A percentile compares a stretch with the other conserved stretches of the same genome.
These are phyloP conservation scores for Ichthyophthirius multifiliis DNA, from an alignment of 169 alveolate genomes.

Conservation along the genomic window DNA sequence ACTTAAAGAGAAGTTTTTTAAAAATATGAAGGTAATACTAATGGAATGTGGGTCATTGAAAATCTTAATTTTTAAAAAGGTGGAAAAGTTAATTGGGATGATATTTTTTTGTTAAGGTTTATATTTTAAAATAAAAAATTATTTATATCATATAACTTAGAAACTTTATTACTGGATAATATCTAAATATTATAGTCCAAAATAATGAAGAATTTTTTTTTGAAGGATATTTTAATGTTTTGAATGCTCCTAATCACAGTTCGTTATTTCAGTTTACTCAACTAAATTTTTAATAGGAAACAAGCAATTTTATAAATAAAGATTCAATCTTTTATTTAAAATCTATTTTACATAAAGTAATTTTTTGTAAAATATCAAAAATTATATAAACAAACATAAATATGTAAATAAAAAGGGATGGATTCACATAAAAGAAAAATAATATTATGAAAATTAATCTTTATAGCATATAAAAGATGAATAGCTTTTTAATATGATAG, in stretches of 20 bases:
- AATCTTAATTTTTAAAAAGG: not conserved
- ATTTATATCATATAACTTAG: not conserved
- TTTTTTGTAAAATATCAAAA: not conserved
- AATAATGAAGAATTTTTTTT: not conserved
- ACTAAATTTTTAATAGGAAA: not conserved
- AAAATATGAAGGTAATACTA: conserved; percentile 9
- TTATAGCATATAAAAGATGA: not conserved
- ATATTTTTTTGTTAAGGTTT: not conserved
- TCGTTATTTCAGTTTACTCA: not conserved
- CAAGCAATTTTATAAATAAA: not conserved
- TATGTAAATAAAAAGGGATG: not conserved
- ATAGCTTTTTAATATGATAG: too few species aligned
- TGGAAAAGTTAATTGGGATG: not conserved
- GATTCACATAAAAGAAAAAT: not conserved
- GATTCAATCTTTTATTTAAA: not conserved
- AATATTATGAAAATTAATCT: not conserved
- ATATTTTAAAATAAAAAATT: not conserved
- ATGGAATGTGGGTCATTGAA: conserved; percentile 21
- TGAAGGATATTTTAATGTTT: not conserved
- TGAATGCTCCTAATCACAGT: not conserved
- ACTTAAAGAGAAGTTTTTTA: not conserved
- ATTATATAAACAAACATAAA: not conserved
- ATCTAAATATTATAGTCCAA: not conserved
- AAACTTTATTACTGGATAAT: not conserved
- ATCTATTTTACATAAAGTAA: not conserved